Evolutionary conservation across 257 asterid genomes (phyloP), one percentile per base, ranked within the genome.

Genomic region (Scutellaria barbata): DNA sequence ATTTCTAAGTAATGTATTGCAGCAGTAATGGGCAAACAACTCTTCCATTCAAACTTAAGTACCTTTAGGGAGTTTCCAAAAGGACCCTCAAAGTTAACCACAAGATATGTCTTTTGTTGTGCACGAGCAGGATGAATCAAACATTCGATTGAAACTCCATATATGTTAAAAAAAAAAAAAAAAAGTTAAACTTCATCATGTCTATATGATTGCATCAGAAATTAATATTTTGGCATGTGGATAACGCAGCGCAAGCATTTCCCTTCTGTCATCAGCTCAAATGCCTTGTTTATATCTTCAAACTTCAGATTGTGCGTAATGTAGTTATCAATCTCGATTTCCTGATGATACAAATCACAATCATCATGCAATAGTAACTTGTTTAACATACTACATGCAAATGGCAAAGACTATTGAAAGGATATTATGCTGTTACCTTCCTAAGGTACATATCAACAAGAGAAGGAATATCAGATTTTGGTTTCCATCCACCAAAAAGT

Each of bases 401-500:
- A 62, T 17, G 43, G n/a, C 20, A 67, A 11, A 43, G 10, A 63
- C 20, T 9, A 18, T 53, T 61, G 13, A 25, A 2, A 50, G 20
- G 17, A n/a, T 37, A 37, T 57, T 48, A 20, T 39, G 59, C 8
- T 64, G 35, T 73, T 65, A 91, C 97, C 96, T 91, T 82, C 74
- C 53, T 84, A 8, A 94, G 60, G 74, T 89, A 94, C 97, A 87
- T 93, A 20, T 89, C 90, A 53, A 94, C 96, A 18, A 94, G 81
- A 10, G 90, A 84, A 68, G 97, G 98, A 70, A 91, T 83, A 66
- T 94, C 95, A 11, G 97, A 90, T 82, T 94, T 94, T 0, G 98
- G 98, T 74, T 82, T 94, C 98, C 98, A 94, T 72, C 98, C 98
- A 72, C 98, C 98, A 59, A 85, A 87, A 52, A 94, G 86, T 10